Evolutionary conservation across 257 asterid genomes (phyloP).

Genomic region (Solanum paucissectum): DNA sequence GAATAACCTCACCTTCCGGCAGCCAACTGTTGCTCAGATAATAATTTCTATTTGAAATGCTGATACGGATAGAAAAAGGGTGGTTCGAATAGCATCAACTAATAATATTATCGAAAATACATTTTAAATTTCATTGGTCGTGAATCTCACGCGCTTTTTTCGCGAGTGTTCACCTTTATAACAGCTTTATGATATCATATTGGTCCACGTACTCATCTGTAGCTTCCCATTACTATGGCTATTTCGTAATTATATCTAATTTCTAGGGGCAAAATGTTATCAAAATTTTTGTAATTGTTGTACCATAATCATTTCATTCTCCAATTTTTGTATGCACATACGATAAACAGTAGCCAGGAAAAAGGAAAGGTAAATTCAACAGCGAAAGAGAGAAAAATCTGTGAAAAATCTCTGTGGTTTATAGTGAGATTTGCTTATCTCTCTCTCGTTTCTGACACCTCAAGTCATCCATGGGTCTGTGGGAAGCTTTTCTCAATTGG

Average conservation of each 20-base stretch:
- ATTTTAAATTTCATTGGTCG: not conserved
- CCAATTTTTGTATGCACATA: not conserved
- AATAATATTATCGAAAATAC: too few species aligned
- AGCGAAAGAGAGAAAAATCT: too few species aligned
- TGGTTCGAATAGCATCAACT: too few species aligned
- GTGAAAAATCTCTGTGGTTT: not conserved
- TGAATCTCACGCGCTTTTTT: not conserved
- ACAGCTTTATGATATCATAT: not conserved
- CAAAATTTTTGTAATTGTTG: not conserved
- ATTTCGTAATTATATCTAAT: not conserved
- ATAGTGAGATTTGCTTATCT: not conserved
- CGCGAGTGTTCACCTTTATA: not conserved
- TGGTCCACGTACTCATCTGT: not conserved
- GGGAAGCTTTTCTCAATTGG: slow-evolving; percentile 99
- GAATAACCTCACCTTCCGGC: not conserved
- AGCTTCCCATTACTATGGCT: not conserved
- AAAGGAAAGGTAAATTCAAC: not conserved
- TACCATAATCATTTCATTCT: too few species aligned
- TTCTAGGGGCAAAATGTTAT: not conserved
- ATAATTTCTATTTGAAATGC: too few species aligned
- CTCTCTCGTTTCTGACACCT: slow-evolving; percentile 29
- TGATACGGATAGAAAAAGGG: too few species aligned
- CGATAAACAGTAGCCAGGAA: not conserved
- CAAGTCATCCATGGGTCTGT: slow-evolving; percentile 63
- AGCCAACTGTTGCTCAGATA: not conserved